These are phyloP conservation scores for Hypoxylon sp. DNA, from an alignment of 2,329 filamentous ascomycete species.

Conservation along the genomic window DNA sequence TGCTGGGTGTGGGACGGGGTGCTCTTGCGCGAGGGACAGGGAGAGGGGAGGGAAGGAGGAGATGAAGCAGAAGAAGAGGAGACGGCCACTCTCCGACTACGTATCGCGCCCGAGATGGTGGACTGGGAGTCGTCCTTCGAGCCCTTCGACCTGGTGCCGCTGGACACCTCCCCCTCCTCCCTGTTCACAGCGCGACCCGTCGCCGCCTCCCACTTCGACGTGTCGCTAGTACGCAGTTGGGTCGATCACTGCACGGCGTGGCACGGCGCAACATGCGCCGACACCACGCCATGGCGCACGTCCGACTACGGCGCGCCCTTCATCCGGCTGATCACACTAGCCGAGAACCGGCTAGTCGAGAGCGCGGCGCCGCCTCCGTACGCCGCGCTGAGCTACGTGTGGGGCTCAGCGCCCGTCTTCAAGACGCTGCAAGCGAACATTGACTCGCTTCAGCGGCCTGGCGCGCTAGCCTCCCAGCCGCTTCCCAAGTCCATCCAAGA, in stretches of 20 bases:
- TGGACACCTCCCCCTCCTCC: neutral
- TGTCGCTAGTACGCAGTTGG: neutral
- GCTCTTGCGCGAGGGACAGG: too few relatives aligned
- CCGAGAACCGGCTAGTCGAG: neutral
- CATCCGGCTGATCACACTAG: neutral
- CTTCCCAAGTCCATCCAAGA: conserved; percentile 33
- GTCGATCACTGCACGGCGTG: neutral
- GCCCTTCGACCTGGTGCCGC: conserved; percentile 8
- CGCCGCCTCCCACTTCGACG: neutral
- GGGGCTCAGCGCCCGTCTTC: conserved; percentile 10
- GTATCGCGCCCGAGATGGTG: conserved; percentile 9
- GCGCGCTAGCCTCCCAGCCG: neutral
- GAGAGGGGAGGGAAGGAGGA: neutral
- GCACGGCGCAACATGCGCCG: neutral
- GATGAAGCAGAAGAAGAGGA: neutral
- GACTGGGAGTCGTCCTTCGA: conserved; percentile 11
- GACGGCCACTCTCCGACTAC: neutral
- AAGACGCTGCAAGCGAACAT: neutral
- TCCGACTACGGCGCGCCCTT: neutral
- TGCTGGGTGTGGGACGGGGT: conserved; percentile 12
- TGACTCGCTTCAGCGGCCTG: neutral
- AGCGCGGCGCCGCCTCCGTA: neutral
- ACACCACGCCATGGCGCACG: neutral
- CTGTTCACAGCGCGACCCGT: conserved; percentile 1
- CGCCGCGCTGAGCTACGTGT: conserved; percentile 19